Conservation (phyloP, 129 eudicot species). For the Artemisia annua region DNA sequence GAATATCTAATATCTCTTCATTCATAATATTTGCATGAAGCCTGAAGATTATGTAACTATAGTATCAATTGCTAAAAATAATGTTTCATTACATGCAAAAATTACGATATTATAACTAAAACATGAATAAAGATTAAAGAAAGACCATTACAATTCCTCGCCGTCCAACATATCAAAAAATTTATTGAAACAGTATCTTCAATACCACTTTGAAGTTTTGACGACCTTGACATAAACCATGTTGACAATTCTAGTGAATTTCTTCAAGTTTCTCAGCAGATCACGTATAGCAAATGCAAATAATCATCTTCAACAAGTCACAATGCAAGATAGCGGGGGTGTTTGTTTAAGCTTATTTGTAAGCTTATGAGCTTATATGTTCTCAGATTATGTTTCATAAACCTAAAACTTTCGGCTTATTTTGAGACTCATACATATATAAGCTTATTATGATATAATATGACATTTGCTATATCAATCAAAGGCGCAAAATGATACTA, state of each 20-base stretch:
- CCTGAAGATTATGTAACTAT: constrained; percentile 76
- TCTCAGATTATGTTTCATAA: too few relatives aligned
- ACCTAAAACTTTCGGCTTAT: too few relatives aligned
- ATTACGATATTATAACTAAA: not conserved
- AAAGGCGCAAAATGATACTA: too few relatives aligned
- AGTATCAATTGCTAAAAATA: constrained; percentile 57
- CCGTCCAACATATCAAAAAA: constrained; percentile 83
- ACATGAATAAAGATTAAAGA: not conserved
- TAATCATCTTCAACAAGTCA: too few relatives aligned
- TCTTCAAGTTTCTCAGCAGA: constrained; percentile 36
- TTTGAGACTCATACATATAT: too few relatives aligned
- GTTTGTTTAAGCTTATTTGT: too few relatives aligned
- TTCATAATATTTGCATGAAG: constrained; percentile 63
- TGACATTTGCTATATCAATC: too few relatives aligned
- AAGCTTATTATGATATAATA: too few relatives aligned
- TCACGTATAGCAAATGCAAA: too few relatives aligned
- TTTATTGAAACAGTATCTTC: constrained; percentile 66
- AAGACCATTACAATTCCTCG: constrained; percentile 44
- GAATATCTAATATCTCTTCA: constrained; percentile 57
- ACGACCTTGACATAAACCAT: constrained; percentile 55
- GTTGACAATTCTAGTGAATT: constrained; percentile 64
- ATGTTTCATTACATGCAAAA: not conserved
- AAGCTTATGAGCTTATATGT: too few relatives aligned
- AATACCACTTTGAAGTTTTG: constrained; percentile 55
- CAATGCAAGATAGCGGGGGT: too few relatives aligned